Evolutionary conservation across 805 yeast genomes (phyloP).

Genomic region (Barnettozyma sucrosica): DNA sequence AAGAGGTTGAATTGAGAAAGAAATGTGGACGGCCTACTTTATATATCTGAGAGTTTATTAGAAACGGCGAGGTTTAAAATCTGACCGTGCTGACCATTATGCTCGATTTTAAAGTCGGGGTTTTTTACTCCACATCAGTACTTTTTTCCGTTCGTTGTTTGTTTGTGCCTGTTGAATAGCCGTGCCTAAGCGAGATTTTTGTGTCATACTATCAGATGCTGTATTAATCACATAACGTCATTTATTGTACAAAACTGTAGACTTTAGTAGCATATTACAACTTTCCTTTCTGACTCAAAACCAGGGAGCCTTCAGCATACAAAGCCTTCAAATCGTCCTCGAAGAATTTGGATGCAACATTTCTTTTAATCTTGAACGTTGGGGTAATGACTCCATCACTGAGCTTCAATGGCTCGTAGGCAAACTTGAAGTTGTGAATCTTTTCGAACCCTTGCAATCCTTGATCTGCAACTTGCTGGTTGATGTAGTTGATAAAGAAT

Average conservation of each 20-base stretch:
- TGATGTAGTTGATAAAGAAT: conserved; percentile 9
- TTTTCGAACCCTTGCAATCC: conserved; percentile 46
- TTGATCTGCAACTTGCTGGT: conserved; percentile 7
- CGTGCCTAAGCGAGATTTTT: background rate
- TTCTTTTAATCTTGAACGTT: conserved; percentile 42
- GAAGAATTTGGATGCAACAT: conserved; percentile 34
- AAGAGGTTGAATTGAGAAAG: background rate
- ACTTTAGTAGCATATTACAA: background rate
- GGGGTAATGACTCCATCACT: conserved; percentile 52
- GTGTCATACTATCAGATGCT: background rate
- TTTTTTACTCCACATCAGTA: background rate
- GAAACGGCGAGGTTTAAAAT: background rate
- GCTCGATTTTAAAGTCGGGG: background rate
- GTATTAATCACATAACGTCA: background rate
- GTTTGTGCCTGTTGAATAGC: background rate
- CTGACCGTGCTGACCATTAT: background rate
- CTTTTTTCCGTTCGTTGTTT: too few species aligned
- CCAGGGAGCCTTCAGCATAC: conserved; percentile 36
- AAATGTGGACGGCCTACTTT: background rate
- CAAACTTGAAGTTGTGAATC: conserved; percentile 39
- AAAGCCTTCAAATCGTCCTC: conserved; percentile 31
- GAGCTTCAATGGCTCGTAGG: conserved; percentile 44
- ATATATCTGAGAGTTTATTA: background rate
- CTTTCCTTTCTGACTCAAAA: conserved; percentile 8
- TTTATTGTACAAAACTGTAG: background rate